These are phyloP conservation scores for Geotrichum cucujoidarum DNA, from an alignment of 1,139 yeast species.

Conservation along the genomic window DNA sequence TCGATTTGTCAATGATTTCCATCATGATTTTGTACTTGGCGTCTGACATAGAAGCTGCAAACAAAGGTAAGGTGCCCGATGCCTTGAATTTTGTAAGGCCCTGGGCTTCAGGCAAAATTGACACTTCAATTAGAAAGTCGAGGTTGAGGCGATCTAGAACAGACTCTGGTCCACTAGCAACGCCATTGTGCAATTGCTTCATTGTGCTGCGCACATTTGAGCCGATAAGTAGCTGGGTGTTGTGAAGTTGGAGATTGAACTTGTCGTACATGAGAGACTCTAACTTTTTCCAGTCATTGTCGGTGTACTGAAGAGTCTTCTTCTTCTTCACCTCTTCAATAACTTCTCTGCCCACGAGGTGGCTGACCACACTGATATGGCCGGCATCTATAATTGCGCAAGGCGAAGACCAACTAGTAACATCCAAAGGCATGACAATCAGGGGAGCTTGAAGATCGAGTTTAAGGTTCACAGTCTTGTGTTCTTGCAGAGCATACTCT, in stretches of 20 bases:
- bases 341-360: slow-evolving; percentile 66
- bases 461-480: slow-evolving; percentile 78
- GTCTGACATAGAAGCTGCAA: slow-evolving; percentile 73
- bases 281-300: slow-evolving; percentile 66
- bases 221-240: slow-evolving; percentile 86
- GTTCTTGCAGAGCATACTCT: slow-evolving; percentile 90
- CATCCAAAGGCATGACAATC: slow-evolving; percentile 80
- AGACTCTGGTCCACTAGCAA: slow-evolving; percentile 41
- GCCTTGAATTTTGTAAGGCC: slow-evolving; percentile 68
- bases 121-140: slow-evolving; percentile 68
- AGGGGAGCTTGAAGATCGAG: slow-evolving; percentile 92
- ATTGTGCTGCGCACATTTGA: slow-evolving; percentile 73
- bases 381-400: slow-evolving; percentile 96
- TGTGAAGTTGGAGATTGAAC: slow-evolving; percentile 68
- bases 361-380: slow-evolving; percentile 79
- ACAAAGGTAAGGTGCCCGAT: slow-evolving; percentile 74
- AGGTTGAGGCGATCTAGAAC: slow-evolving; percentile 74
- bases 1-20: slow-evolving; percentile 64
- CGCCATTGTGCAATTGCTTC: slow-evolving; percentile 38
- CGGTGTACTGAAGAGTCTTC: slow-evolving; percentile 56
- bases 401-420: slow-evolving; percentile 74
- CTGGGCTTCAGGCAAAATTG: slow-evolving; percentile 76
- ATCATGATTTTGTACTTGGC: slow-evolving; percentile 84
- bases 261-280: slow-evolving; percentile 85
- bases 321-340: slow-evolving; percentile 69